Evolutionary conservation across 2,329 filamentous ascomycete species (phyloP).

Genomic region (Ceratocystiopsis minuta): DNA sequence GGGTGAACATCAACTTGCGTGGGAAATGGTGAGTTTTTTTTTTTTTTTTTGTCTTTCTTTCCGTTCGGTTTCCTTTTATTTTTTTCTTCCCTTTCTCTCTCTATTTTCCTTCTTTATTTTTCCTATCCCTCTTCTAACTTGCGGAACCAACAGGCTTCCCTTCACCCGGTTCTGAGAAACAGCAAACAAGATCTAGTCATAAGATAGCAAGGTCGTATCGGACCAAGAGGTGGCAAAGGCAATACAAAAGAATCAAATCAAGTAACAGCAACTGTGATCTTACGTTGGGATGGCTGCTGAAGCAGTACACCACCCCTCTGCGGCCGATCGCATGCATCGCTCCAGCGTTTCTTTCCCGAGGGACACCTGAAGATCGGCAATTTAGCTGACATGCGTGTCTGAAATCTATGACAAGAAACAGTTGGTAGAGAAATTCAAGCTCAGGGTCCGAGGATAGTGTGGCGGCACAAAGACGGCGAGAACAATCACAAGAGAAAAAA

Average conservation of each 20-base stretch:
- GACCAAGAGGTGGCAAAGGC: neutral
- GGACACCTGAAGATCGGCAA: too few relatives aligned
- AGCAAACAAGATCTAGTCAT: neutral
- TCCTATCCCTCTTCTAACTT: too few relatives aligned
- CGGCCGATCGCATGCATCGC: too few relatives aligned
- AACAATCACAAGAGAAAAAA: slow-evolving; percentile 6
- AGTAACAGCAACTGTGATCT: too few relatives aligned
- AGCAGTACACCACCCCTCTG: too few relatives aligned
- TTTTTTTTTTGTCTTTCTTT: neutral
- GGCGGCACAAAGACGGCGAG: neutral
- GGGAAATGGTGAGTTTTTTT: slow-evolving; percentile 55
- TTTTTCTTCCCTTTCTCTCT: neutral
- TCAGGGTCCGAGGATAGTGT: neutral
- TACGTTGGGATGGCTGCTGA: too few relatives aligned
- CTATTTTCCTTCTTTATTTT: too few relatives aligned
- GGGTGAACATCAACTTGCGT: slow-evolving; percentile 69
- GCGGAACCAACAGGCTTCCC: slow-evolving; percentile 16
- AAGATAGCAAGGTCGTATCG: too few relatives aligned
- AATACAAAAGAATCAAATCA: neutral
- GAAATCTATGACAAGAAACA: too few relatives aligned
- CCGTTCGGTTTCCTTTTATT: neutral
- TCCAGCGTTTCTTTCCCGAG: too few relatives aligned
- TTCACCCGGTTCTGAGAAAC: slow-evolving; percentile 18
- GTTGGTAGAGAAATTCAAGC: neutral
- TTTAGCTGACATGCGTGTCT: too few relatives aligned